phyloP scores from a whole-genome alignment of 768 basidiomycete genomes.

The Collybiopsis confluens region DNA sequence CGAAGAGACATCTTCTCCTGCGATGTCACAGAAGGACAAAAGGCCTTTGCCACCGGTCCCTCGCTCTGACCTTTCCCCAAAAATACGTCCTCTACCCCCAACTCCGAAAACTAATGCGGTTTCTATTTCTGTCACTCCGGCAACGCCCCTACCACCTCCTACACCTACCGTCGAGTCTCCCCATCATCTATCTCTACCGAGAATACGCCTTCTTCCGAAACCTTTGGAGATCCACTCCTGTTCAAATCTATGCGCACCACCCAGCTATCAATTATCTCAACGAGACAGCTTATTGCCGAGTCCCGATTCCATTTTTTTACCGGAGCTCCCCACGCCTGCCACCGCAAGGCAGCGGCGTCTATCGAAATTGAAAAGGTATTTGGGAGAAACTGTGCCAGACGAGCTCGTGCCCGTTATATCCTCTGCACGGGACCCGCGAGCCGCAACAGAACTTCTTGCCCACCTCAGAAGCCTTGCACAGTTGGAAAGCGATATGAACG shows the following conservation, averaged over 20 bases:
- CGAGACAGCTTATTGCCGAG: not conserved
- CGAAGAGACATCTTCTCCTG: not conserved
- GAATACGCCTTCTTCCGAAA: slow-evolving; percentile 3
- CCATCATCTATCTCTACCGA: not conserved
- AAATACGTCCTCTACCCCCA: not conserved
- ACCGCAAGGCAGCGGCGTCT: slow-evolving; percentile 24
- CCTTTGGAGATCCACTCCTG: slow-evolving; percentile 5
- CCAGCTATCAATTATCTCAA: not conserved
- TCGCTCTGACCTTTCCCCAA: not conserved
- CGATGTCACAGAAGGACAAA: not conserved
- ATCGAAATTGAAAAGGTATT: slow-evolving; percentile 27
- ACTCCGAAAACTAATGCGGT: not conserved
- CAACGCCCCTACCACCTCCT: not conserved
- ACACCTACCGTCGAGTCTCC: not conserved
- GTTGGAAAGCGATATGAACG: not conserved
- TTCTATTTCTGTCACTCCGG: not conserved
- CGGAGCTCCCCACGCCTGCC: slow-evolving; percentile 14
- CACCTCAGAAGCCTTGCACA: not conserved
- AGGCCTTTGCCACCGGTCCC: slow-evolving; percentile 2
- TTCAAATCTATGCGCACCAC: slow-evolving; percentile 7
- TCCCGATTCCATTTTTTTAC: not conserved
- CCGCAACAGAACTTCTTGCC: not conserved
- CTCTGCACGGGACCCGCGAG: slow-evolving; percentile 5
- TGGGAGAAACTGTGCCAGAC: slow-evolving; percentile 25
- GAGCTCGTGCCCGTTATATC: slow-evolving; percentile 16